Evolutionary conservation across 192 early-diverging fungal genomes (phyloP).

Genomic region (Phlyctochytrium planicorne): DNA sequence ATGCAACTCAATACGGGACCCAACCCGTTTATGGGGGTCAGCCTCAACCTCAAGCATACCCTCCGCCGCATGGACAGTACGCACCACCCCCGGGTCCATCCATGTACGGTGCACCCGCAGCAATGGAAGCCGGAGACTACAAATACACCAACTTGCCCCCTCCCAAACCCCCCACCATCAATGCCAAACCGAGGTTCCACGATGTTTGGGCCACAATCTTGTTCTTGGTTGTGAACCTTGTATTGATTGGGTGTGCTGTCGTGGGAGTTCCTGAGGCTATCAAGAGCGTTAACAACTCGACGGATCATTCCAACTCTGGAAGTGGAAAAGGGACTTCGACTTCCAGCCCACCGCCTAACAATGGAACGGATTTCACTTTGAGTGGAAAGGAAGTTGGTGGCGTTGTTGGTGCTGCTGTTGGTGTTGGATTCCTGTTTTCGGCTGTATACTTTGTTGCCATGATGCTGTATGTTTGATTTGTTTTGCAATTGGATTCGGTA

Average conservation of each 20-base stretch:
- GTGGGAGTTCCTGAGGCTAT: constrained; percentile 34
- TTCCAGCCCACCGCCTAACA: too few relatives aligned
- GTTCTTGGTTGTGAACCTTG: constrained; percentile 55
- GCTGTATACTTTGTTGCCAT: constrained; percentile 40
- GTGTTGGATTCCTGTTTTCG: constrained; percentile 33
- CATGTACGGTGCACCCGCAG: background rate
- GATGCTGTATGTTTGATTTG: constrained; percentile 22
- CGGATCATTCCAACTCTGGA: background rate
- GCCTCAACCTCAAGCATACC: too few relatives aligned
- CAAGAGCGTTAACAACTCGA: constrained; percentile 9
- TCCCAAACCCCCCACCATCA: background rate
- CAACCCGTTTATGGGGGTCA: too few relatives aligned
- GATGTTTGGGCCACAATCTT: constrained; percentile 76
- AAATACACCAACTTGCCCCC: background rate
- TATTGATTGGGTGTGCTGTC: constrained; percentile 54
- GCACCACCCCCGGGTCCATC: background rate
- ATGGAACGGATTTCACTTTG: constrained; percentile 29
- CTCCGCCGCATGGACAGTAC: too few relatives aligned
- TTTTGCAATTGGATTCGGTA: too few relatives aligned
- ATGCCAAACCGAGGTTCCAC: constrained; percentile 26
- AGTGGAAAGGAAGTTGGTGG: constrained; percentile 25
- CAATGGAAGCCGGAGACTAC: too few relatives aligned
- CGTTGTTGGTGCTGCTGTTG: constrained; percentile 36
- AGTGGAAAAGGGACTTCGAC: background rate
- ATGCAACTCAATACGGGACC: too few relatives aligned